Conservation (phyloP, 2,329 filamentous ascomycete genomes). For the Cordyceps pruinosa region DNA sequence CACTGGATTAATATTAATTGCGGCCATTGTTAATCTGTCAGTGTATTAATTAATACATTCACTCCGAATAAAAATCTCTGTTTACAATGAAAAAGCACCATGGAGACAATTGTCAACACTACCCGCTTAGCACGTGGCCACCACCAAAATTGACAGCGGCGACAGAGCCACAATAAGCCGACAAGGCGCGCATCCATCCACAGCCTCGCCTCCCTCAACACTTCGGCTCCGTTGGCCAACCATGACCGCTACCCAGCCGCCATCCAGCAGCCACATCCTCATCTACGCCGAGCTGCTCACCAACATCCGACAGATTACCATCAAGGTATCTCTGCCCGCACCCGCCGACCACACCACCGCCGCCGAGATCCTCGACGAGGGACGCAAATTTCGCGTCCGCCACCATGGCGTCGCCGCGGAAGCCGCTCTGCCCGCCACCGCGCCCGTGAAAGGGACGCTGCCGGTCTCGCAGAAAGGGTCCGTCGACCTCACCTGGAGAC, state of each 20-base stretch:
- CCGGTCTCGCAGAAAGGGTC: constrained; percentile 29
- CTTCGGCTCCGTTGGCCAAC: not conserved
- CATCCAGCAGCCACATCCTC: constrained; percentile 18
- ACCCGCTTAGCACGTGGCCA: too few relatives aligned
- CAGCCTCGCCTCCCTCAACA: not conserved
- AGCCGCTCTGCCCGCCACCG: constrained; percentile 38
- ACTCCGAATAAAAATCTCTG: too few relatives aligned
- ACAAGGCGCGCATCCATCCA: not conserved
- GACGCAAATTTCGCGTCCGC: constrained; percentile 38
- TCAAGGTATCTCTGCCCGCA: constrained; percentile 45
- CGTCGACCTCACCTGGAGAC: constrained; percentile 44
- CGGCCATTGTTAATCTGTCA: too few relatives aligned
- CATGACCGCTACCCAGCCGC: constrained; percentile 16
- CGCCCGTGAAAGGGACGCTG: constrained; percentile 28
- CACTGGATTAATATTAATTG: too few relatives aligned
- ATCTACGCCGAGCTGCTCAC: constrained; percentile 60
- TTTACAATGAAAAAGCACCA: too few relatives aligned
- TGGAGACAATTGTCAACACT: too few relatives aligned
- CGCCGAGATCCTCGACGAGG: constrained; percentile 38
- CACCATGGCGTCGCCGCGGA: constrained; percentile 34
- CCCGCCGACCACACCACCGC: constrained; percentile 35
- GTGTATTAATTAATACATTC: too few relatives aligned
- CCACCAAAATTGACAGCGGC: too few relatives aligned
- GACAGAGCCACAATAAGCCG: not conserved
- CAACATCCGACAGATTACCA: constrained; percentile 58